These are phyloP conservation scores for Calocybe gangraenosa DNA, from an alignment of 768 basidiomycete genomes.

Conservation along the genomic window DNA sequence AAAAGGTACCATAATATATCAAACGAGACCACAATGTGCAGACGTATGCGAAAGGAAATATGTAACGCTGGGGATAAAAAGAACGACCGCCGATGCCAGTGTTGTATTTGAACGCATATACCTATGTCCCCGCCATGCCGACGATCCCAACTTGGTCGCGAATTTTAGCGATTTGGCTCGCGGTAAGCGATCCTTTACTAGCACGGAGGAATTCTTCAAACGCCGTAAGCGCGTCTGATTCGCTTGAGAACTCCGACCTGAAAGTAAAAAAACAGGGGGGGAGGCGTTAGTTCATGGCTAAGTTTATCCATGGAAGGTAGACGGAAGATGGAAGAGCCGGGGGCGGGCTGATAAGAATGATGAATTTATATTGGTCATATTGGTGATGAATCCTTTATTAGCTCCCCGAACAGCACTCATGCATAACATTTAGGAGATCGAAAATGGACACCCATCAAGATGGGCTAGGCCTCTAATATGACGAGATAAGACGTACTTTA, in stretches of 20 bases:
- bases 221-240: conserved; percentile 60
- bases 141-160: conserved; percentile 82
- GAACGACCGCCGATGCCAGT: too few species aligned
- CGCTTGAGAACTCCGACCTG: conserved; percentile 60
- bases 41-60: too few species aligned
- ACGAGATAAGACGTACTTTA: conserved; percentile 44
- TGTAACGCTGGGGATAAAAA: too few species aligned
- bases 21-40: too few species aligned
- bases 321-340: background rate
- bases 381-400: too few species aligned
- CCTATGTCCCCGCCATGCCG: conserved; percentile 82
- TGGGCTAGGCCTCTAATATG: background rate
- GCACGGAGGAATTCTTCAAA: conserved; percentile 88
- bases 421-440: too few species aligned
- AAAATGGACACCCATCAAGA: too few species aligned
- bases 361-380: too few species aligned
- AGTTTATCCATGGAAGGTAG: background rate
- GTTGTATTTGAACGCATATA: too few species aligned
- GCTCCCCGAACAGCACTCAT: too few species aligned
- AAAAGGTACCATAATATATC: too few species aligned
- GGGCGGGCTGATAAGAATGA: too few species aligned
- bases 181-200: conserved; percentile 74
- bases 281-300: background rate
- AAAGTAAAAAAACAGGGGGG: background rate
- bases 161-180: conserved; percentile 88